phyloP scores from a whole-genome alignment of 768 basidiomycete genomes.

The Podaxis sp. region DNA sequence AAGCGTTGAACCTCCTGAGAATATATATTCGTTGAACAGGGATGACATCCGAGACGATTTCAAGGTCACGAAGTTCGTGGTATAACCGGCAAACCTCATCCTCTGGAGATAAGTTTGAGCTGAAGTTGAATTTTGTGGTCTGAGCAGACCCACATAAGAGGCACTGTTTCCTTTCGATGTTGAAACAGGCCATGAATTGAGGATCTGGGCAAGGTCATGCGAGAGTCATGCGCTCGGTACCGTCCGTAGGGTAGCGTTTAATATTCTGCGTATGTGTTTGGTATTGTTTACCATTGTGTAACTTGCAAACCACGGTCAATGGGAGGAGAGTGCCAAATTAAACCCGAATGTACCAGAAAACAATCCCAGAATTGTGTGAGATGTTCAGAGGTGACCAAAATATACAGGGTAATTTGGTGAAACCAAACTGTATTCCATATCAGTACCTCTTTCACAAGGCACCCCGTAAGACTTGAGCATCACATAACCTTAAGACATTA shows the following conservation, averaged over 20 bases:
- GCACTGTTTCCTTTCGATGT: background rate
- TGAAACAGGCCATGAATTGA: background rate
- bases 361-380: no score
- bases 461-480: no score
- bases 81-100: background rate
- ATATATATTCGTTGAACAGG: background rate
- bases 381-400: no score
- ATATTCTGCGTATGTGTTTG: background rate
- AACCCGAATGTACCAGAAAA: no score
- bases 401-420: no score
- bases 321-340: no score
- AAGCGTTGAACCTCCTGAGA: background rate
- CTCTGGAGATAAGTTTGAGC: slow-evolving; percentile 2
- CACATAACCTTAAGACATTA: no score
- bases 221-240: background rate
- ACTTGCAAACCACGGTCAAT: background rate
- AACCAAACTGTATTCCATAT: no score
- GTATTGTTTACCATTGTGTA: background rate
- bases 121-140: background rate
- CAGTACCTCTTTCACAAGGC: no score
- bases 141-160: slow-evolving; percentile 3
- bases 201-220: background rate
- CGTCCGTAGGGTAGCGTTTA: background rate
- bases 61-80: background rate
- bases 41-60: background rate